Conservation (phyloP, 768 basidiomycete species). For the Tephrocybe sp. region DNA sequence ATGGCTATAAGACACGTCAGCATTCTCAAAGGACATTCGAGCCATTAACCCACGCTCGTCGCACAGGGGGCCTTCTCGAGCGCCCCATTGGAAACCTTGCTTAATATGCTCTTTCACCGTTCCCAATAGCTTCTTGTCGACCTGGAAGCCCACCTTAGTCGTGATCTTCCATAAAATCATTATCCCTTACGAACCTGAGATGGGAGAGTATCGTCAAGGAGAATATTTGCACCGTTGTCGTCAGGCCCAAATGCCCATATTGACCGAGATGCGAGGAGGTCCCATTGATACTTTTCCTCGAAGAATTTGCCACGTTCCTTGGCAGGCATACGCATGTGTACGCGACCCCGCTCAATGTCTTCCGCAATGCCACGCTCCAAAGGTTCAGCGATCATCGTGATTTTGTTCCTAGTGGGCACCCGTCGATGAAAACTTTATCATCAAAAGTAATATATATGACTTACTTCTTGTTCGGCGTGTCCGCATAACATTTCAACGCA, state of each 20-base stretch:
- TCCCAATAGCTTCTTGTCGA: constrained; percentile 89
- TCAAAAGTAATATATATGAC: constrained; percentile 22
- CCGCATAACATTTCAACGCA: constrained; percentile 97
- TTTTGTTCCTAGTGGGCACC: constrained; percentile 70
- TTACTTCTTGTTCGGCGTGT: constrained; percentile 98
- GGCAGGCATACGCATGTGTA: constrained; percentile 91
- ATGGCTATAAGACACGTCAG: constrained; percentile 60
- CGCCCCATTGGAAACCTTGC: constrained; percentile 99
- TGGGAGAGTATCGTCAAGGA: constrained; percentile 94
- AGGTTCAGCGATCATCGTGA: constrained; percentile 99
- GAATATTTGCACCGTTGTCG: constrained; percentile 89
- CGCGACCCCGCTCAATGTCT: constrained; percentile 90
- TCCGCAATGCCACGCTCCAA: constrained; percentile 94
- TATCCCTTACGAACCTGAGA: constrained; percentile 59
- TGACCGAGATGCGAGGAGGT: constrained; percentile 92
- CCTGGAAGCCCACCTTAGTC: constrained; percentile 34
- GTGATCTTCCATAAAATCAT: not conserved
- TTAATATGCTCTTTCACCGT: constrained; percentile 94
- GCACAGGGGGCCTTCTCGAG: constrained; percentile 94
- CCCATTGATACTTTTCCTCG: constrained; percentile 97
- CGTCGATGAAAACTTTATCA: not conserved
- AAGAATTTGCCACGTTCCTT: constrained; percentile 97
- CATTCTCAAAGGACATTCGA: not conserved
- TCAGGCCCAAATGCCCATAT: constrained; percentile 99
- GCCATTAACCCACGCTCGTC: constrained; percentile 84